Conservation (phyloP, 352 stramenopile species). For the Pythium dissimile region DNA sequence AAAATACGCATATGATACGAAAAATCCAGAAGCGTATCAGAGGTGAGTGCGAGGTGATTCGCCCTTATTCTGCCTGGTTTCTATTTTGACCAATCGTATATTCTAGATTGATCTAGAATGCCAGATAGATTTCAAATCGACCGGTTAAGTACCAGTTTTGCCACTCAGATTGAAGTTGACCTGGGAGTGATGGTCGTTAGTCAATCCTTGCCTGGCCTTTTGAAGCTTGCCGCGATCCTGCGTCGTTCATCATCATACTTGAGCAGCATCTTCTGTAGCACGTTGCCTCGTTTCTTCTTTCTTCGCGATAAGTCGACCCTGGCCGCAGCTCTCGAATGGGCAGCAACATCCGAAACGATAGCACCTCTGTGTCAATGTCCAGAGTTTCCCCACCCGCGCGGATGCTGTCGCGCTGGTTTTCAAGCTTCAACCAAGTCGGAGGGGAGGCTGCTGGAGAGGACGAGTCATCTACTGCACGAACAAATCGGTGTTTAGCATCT, state of each 20-base stretch:
- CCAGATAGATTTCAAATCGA: not conserved
- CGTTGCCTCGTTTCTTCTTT: slow-evolving; percentile 40
- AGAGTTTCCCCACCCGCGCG: slow-evolving; percentile 33
- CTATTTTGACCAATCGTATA: slow-evolving; percentile 14
- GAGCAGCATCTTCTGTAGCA: slow-evolving; percentile 56
- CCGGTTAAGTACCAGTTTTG: not conserved
- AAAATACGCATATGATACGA: slow-evolving; percentile 3
- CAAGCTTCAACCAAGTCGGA: not conserved
- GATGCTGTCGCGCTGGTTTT: slow-evolving; percentile 3
- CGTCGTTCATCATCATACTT: slow-evolving; percentile 29
- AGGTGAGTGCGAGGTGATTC: slow-evolving; percentile 1
- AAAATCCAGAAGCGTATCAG: slow-evolving; percentile 20
- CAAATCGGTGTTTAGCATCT: too few relatives aligned
- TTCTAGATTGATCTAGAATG: slow-evolving; percentile 14
- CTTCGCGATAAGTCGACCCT: slow-evolving; percentile 34
- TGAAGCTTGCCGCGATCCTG: slow-evolving; percentile 4
- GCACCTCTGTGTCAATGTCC: slow-evolving; percentile 38
- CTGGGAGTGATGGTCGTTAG: slow-evolving; percentile 13
- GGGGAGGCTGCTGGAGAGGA: not conserved
- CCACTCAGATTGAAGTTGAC: slow-evolving; percentile 17
- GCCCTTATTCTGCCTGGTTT: not conserved
- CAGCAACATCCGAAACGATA: slow-evolving; percentile 59
- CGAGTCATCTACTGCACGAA: not conserved
- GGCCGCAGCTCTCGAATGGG: slow-evolving; percentile 46
- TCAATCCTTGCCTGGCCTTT: slow-evolving; percentile 2